Evolutionary conservation across 2,329 filamentous ascomycete genomes (phyloP).

Genomic region (Aspergillus ruber): DNA sequence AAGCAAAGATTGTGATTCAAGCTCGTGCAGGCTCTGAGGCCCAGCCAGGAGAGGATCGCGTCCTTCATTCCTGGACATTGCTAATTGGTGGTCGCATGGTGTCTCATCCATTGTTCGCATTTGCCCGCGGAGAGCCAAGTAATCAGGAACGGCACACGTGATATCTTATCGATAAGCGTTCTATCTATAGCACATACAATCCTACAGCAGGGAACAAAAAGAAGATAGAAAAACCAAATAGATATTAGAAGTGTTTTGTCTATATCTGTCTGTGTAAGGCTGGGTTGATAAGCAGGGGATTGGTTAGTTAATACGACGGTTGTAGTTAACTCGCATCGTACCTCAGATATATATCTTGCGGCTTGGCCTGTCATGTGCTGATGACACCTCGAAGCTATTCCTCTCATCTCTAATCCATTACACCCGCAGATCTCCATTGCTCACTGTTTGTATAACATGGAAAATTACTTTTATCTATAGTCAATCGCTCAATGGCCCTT

Average conservation of each 20-base stretch:
- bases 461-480: background rate
- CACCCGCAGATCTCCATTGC: background rate
- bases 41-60: slow-evolving; percentile 27
- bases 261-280: too few species aligned
- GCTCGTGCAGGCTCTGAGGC: slow-evolving; percentile 20
- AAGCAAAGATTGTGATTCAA: slow-evolving; percentile 30
- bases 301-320: too few species aligned
- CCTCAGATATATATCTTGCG: background rate
- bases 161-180: slow-evolving; percentile 16
- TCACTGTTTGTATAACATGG: background rate
- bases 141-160: slow-evolving; percentile 3
- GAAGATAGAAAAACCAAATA: background rate
- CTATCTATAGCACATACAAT: background rate
- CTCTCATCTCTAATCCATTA: background rate
- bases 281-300: too few species aligned
- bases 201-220: background rate
- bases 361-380: background rate
- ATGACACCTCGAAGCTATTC: background rate
- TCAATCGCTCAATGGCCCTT: slow-evolving; percentile 14
- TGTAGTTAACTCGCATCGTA: background rate
- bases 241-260: background rate
- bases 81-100: slow-evolving; percentile 18
- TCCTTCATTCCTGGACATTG: slow-evolving; percentile 38
- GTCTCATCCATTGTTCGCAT: background rate
- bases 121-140: slow-evolving; percentile 18